Conservation (phyloP, 1,284 basidiomycete species). For the Schizopora paradoxa region DNA sequence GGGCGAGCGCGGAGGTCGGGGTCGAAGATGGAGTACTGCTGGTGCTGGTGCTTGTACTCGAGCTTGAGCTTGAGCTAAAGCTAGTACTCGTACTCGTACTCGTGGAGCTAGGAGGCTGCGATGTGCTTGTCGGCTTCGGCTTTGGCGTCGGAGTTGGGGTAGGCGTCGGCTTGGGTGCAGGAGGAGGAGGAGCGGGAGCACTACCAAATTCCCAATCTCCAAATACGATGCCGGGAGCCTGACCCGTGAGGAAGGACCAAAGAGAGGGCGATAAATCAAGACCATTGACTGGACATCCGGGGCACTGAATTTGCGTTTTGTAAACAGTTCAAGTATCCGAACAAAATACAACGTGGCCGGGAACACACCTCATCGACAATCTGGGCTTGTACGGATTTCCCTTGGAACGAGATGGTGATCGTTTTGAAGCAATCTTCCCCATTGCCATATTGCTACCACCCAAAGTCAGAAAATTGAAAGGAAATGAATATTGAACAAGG, state of each 20-base stretch:
- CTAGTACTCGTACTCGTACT: slow-evolving; percentile 15
- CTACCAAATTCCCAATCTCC: slow-evolving; percentile 39
- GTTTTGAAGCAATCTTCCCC: slow-evolving; percentile 47
- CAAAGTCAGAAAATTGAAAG: background rate
- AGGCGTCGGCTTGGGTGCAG: slow-evolving; percentile 9
- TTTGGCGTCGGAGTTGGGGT: slow-evolving; percentile 21
- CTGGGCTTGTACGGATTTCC: slow-evolving; percentile 46
- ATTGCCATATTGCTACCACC: slow-evolving; percentile 32
- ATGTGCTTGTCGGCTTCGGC: slow-evolving; percentile 20
- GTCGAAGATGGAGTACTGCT: slow-evolving; percentile 7
- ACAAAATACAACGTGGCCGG: background rate
- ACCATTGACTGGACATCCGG: slow-evolving; percentile 40
- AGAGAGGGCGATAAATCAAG: slow-evolving; percentile 53
- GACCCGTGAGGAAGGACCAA: slow-evolving; percentile 35
- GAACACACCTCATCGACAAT: slow-evolving; percentile 47
- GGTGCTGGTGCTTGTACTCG: background rate
- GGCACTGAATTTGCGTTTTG: slow-evolving; percentile 28
- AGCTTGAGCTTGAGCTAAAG: slow-evolving; percentile 7
- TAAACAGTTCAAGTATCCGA: background rate
- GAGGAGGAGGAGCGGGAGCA: slow-evolving; percentile 13
- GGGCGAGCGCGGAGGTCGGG: background rate
- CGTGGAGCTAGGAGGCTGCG: slow-evolving; percentile 21
- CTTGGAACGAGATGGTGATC: slow-evolving; percentile 51
- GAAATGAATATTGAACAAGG: slow-evolving; percentile 7
- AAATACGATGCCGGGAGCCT: slow-evolving; percentile 31